Percentiles rank a stretch among this genome's conserved stretches.
These are phyloP conservation scores for Globisporangium orthogonon DNA, from an alignment of 352 stramenopile species.

Conservation along the genomic window DNA sequence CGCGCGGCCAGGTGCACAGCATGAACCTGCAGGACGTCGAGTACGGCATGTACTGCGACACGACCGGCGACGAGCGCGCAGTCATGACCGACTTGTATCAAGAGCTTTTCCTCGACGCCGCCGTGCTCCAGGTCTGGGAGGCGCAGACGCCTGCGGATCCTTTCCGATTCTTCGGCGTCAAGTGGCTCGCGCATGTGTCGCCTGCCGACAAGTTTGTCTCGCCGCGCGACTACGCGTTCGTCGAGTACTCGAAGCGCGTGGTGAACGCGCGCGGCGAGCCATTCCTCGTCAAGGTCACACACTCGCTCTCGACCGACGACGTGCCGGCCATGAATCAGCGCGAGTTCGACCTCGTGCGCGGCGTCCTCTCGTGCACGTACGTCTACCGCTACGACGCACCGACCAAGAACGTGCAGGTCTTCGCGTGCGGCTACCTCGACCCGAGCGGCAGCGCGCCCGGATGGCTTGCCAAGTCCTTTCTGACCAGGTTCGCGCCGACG, in stretches of 20 bases:
- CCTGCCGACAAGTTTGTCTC: slow-evolving; percentile 44
- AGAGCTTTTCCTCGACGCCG: slow-evolving; percentile 36
- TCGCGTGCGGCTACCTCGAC: slow-evolving; percentile 32
- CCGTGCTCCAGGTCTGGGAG: slow-evolving; percentile 31
- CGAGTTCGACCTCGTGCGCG: slow-evolving; percentile 39
- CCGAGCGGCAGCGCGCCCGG: slow-evolving; percentile 24
- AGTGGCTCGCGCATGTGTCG: slow-evolving; percentile 39
- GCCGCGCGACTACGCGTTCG: slow-evolving; percentile 37
- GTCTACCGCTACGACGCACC: slow-evolving; percentile 37
- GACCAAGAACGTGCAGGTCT: slow-evolving; percentile 37
- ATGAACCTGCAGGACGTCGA: slow-evolving; percentile 44
- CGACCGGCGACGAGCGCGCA: slow-evolving; percentile 35
- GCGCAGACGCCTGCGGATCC: slow-evolving; percentile 26
- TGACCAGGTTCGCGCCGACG: slow-evolving; percentile 35
- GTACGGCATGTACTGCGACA: slow-evolving; percentile 43
- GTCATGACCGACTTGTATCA: slow-evolving; percentile 39
- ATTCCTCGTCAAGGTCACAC: slow-evolving; percentile 38
- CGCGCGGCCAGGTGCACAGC: slow-evolving; percentile 38
- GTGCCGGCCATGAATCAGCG: slow-evolving; percentile 32
- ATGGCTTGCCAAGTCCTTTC: slow-evolving; percentile 31
- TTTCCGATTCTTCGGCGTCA: slow-evolving; percentile 46
- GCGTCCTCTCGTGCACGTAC: slow-evolving; percentile 31
- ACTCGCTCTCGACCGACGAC: slow-evolving; percentile 23
- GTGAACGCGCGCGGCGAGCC: slow-evolving; percentile 26
- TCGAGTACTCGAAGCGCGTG: slow-evolving; percentile 35